Percentiles rank a stretch among this genome's conserved stretches.
Evolutionary conservation across 179 eudicot genomes (phyloP).

Genomic region (Vitellaria paradoxa): DNA sequence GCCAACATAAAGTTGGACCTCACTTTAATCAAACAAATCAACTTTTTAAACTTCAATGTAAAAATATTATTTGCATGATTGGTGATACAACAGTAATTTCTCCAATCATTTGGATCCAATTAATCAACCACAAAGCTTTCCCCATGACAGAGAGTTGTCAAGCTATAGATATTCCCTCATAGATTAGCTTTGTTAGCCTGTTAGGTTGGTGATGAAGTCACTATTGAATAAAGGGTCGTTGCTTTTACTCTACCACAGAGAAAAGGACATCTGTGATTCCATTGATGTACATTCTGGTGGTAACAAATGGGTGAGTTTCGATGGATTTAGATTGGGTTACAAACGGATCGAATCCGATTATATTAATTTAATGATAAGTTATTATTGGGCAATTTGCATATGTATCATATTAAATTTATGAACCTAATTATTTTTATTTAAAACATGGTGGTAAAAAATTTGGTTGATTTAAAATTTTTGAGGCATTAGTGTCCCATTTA

Average conservation of each 20-base stretch:
- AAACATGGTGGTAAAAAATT: no score
- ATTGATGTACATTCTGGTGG: background rate
- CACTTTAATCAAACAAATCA: background rate
- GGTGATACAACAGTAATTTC: background rate
- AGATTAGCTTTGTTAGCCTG: no score
- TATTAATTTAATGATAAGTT: no score
- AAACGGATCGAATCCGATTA: no score
- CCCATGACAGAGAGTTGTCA: background rate
- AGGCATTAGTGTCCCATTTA: no score
- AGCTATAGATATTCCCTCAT: background rate
- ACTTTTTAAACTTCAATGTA: slow-evolving; percentile 2
- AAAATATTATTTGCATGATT: background rate
- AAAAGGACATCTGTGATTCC: background rate
- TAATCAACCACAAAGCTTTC: background rate
- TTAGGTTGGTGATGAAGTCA: background rate
- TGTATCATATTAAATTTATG: no score
- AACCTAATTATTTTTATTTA: no score
- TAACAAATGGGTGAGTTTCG: no score
- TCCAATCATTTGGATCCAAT: background rate
- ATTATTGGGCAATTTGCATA: no score
- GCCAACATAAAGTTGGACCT: slow-evolving; percentile 6
- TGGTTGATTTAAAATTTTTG: no score
- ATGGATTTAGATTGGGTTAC: no score
- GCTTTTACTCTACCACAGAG: background rate
- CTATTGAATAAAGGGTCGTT: background rate